Base-by-base conservation (phyloP, 805 yeast genomes). In the Torulaspora quercuum region DNA sequence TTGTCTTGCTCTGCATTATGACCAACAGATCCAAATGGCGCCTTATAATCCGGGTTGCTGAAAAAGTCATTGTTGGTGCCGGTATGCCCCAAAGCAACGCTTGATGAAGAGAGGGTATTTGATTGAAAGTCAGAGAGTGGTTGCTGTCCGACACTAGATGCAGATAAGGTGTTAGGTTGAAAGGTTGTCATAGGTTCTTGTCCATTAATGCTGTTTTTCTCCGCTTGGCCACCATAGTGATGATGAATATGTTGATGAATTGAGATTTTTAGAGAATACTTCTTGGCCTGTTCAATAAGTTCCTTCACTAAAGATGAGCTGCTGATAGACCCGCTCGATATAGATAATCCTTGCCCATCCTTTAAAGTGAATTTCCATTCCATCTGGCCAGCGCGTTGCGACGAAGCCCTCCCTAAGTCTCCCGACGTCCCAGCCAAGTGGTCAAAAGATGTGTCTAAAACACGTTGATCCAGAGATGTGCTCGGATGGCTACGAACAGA, bases 171-270 rank as follows among this genome's bases (percentile, higher is more conserved):
- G 3, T 19, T 12, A 6, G 36, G 16, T 11, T 32, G 33, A 8
- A 37, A 19, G 7, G 17, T 19, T 11, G 29, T 17, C 19, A 37
- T 12, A 16, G 33, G 16, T 6, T 37, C 41, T 14, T 18, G 28
- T 15, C 25, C 19, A 22, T 37, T 24, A 10, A 27, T 22, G 29
- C 25, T 25, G 10, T 29, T 28, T 42, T 26, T 19, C 19, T 46
- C 45, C 10, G 35, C 12, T 5, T 70, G 72, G 2, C 76, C 71
- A 6, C 71, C 68, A 59, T 82, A 80, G 59, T 83, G 88, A 55
- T 85, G 85, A 59, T 84, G 90, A 29, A 82, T 78, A 58, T 85
- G 95, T 57, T 87, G 95, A 61, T 87, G 95, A 13, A 87, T 74
- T 3, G 87, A 79, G 9, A 87, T 69, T 29, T 74, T 70, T 27